Percentiles rank a stretch among this genome's conserved stretches.
Evolutionary conservation across 1,284 basidiomycete genomes (phyloP).

Genomic region (Tilletia setariae): DNA sequence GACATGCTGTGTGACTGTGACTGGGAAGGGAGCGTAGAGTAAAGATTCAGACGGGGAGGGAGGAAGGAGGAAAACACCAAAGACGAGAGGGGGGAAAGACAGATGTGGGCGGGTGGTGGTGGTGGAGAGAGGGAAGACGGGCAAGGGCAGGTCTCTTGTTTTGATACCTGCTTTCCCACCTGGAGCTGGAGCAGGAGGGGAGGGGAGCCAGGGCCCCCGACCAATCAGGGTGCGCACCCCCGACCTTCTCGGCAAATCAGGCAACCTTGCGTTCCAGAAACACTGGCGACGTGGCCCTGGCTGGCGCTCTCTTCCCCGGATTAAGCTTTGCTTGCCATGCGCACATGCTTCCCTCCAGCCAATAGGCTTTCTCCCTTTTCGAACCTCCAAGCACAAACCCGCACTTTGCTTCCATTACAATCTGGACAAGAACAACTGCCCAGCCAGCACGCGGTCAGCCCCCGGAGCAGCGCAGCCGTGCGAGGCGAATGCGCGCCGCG

Average conservation of each 20-base stretch:
- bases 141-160: no score
- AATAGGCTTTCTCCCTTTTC: constrained; percentile 10
- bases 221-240: background rate
- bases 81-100: background rate
- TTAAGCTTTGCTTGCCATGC: background rate
- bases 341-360: constrained; percentile 7
- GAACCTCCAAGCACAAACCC: no score
- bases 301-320: background rate
- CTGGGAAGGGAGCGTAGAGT: background rate
- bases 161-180: no score
- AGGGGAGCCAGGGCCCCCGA: background rate
- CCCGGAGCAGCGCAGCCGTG: no score
- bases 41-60: background rate
- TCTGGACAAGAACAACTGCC: no score
- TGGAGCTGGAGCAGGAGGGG: background rate
- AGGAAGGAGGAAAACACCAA: background rate
- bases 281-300: background rate
- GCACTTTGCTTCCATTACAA: no score
- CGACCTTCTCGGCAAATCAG: no score
- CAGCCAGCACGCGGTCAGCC: no score
- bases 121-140: background rate
- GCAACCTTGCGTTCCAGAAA: no score
- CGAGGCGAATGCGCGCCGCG: no score
- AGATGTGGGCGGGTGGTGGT: background rate
- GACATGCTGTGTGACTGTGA: constrained; percentile 4